phyloP scores from a whole-genome alignment of 2,329 filamentous ascomycete species.

The Scedosporium apiospermum region DNA sequence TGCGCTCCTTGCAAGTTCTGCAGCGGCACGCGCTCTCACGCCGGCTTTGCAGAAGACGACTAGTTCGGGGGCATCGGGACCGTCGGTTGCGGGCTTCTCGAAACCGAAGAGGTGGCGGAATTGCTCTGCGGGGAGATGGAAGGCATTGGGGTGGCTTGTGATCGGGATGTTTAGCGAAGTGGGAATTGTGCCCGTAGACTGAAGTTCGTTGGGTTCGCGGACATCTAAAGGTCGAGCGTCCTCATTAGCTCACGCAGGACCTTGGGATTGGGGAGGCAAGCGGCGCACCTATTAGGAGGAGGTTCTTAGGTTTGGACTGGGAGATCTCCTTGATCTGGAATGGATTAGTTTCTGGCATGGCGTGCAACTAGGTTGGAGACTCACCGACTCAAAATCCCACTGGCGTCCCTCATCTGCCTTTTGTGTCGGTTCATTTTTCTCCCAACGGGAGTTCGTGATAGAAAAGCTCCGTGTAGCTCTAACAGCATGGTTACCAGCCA shows the following conservation, averaged over 20 bases:
- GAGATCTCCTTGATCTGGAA: slow-evolving; percentile 2
- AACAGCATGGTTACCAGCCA: neutral
- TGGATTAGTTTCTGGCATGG: neutral
- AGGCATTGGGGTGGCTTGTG: slow-evolving; percentile 64
- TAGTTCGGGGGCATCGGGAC: slow-evolving; percentile 32
- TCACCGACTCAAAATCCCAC: slow-evolving; percentile 4
- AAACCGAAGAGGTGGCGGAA: slow-evolving; percentile 80
- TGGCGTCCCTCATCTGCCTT: neutral
- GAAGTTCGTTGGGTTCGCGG: slow-evolving; percentile 62
- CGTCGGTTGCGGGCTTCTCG: slow-evolving; percentile 48
- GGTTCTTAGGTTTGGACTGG: neutral
- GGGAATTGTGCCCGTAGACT: slow-evolving; percentile 62
- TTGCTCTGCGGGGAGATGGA: slow-evolving; percentile 66
- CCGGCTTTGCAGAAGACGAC: slow-evolving; percentile 94
- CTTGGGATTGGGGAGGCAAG: neutral
- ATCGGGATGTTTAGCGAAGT: slow-evolving; percentile 76
- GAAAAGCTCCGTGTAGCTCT: neutral
- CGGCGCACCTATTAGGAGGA: slow-evolving; percentile 3
- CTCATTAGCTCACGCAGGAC: neutral
- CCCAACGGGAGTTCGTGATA: neutral
- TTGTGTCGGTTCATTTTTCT: neutral
- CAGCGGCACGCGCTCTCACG: slow-evolving; percentile 70
- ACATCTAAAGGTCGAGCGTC: slow-evolving; percentile 39
- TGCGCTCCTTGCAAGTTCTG: slow-evolving; percentile 63
- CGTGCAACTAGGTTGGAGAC: neutral